These are phyloP conservation scores for Uronychia binucleata DNA, from an alignment of 73 alveolate species.

Conservation along the genomic window DNA sequence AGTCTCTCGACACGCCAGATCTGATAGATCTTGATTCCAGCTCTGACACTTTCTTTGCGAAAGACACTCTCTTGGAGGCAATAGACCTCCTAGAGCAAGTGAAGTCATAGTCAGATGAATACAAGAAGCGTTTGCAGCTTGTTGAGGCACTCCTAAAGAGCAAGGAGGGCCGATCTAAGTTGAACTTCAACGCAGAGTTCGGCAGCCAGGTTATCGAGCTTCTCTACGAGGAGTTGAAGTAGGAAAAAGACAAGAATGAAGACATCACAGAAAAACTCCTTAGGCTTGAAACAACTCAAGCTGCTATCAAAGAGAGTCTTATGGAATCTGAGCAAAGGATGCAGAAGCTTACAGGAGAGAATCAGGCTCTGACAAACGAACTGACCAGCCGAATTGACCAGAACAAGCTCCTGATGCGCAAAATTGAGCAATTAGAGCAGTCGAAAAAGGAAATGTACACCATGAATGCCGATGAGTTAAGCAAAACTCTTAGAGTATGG, in stretches of 20 bases:
- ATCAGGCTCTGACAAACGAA: background rate
- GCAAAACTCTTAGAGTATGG: background rate
- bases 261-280: background rate
- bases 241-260: background rate
- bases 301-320: background rate
- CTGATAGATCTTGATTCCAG: no score
- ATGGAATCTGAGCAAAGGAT: background rate
- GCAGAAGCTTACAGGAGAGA: background rate
- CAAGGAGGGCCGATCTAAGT: background rate
- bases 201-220: background rate
- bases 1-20: background rate
- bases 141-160: background rate
- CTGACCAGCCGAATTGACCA: background rate
- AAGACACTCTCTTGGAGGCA: background rate
- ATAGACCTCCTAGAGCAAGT: background rate
- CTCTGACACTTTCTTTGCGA: no score
- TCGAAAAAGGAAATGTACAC: background rate
- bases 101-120: background rate
- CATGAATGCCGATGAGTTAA: background rate
- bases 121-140: background rate
- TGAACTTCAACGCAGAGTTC: background rate
- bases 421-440: background rate
- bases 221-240: background rate
- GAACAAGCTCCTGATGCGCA: background rate
- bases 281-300: background rate